Evolutionary conservation across 768 basidiomycete species (phyloP).

Genomic region (Fistulinella prunicolor): DNA sequence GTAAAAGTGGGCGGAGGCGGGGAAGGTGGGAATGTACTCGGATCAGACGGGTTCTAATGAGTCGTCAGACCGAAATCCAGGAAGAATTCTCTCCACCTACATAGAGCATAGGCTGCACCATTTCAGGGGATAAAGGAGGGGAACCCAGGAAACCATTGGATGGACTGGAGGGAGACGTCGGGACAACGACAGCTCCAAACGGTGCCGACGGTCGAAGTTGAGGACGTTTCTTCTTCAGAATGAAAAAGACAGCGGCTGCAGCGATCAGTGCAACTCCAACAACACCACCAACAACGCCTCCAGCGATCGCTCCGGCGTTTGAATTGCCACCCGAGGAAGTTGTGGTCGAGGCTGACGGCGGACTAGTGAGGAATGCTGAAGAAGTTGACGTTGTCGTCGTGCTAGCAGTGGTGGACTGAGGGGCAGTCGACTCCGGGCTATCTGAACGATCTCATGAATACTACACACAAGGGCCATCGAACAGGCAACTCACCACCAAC

Average conservation of each 20-base stretch:
- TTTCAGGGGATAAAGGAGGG: constrained; percentile 13
- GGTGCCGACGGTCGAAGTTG: constrained; percentile 18
- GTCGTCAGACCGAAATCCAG: constrained; percentile 1
- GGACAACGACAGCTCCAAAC: not conserved
- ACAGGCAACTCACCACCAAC: constrained; percentile 20
- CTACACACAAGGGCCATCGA: not conserved
- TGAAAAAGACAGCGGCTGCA: constrained; percentile 39
- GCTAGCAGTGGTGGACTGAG: constrained; percentile 26
- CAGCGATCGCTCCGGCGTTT: constrained; percentile 55
- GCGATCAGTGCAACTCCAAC: constrained; percentile 44
- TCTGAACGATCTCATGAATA: constrained; percentile 24
- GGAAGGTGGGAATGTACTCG: constrained; percentile 35
- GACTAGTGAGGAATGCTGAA: constrained; percentile 14
- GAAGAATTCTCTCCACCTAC: constrained; percentile 17
- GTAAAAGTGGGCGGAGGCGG: constrained; percentile 16
- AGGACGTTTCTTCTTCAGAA: constrained; percentile 29
- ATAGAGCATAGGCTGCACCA: constrained; percentile 28
- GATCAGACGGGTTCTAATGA: constrained; percentile 36
- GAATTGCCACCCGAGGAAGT: constrained; percentile 6
- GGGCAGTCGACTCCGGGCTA: constrained; percentile 39
- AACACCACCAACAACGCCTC: constrained; percentile 66
- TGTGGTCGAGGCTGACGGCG: constrained; percentile 10
- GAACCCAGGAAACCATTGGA: constrained; percentile 8
- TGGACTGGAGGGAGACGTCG: not conserved
- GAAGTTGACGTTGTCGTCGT: constrained; percentile 6